Base-by-base conservation (phyloP, 1,284 basidiomycete genomes). In the Puccinia hordei region DNA sequence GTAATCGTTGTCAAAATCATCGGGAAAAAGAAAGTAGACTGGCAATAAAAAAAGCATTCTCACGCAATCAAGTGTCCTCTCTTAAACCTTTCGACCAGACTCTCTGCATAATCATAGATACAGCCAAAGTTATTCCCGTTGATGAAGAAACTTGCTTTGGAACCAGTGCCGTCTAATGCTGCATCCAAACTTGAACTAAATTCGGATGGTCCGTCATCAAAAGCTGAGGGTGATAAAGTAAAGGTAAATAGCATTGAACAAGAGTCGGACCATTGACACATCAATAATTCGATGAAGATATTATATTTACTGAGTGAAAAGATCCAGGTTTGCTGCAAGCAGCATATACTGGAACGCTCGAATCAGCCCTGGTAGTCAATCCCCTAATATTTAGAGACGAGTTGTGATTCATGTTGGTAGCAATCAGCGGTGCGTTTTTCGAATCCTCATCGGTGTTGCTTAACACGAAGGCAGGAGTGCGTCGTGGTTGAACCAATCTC, bases 61-160 rank as follows among this genome's bases (percentile, higher is more conserved):
- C 76, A 83, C 1, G 82, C 85, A 41, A 85, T 83, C 51, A 83
- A 72, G 77, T 86, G 85, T 0, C 85, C 85, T 0, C 73, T 80
- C 10, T 82, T 81, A 80, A 83, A 84, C 0, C 82, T 78, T 33
- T 74, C 69, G 5, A 81, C 65, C 19, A 85, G 61, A 17, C 80
- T 77, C 24, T 82, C 82, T 0, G 82, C 82, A 15, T 80, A 15
- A 75, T 84, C 82, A 73, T 84, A 85, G 30, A 84, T 83, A 73
- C 84, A 84, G 9, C 53, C 83, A 55, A 78, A 83, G 76, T 85
- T 85, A 82, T 85, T 83, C 19, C 83, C 83, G 49, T 83, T 84
- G 65, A 84, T 74, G 22, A 72, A 77, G 46, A 71, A 57, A 35
- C 44, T 65, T 12, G 78, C 78, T 53, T 41, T 46, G 19, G 55